Evolutionary conservation across 1,139 yeast species (phyloP).

Genomic region (Nakaseomyces nivariensis): DNA sequence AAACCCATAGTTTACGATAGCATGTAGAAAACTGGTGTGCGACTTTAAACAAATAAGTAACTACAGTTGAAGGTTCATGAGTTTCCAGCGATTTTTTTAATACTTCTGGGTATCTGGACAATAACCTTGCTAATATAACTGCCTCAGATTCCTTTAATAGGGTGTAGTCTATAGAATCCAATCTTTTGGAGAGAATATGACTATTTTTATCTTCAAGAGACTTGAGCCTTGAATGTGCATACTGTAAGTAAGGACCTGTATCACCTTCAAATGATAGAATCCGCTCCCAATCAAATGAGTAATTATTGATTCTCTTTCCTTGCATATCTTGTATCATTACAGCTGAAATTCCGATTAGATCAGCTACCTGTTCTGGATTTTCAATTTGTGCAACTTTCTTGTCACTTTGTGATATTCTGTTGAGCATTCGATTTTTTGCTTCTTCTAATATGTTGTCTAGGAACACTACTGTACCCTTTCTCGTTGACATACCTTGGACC

Average conservation of each 20-base stretch:
- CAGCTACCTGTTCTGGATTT: constrained; percentile 92
- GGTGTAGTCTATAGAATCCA: constrained; percentile 52
- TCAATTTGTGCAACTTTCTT: constrained; percentile 87
- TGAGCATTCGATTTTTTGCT: constrained; percentile 92
- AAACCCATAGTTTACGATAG: constrained; percentile 93
- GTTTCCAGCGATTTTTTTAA: constrained; percentile 75
- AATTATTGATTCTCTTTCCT: constrained; percentile 92
- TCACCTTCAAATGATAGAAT: constrained; percentile 98
- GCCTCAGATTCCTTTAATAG: constrained; percentile 73
- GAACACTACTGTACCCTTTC: constrained; percentile 97
- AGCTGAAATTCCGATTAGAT: constrained; percentile 90
- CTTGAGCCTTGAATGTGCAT: constrained; percentile 94
- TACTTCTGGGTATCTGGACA: constrained; percentile 91
- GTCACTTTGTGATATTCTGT: constrained; percentile 89
- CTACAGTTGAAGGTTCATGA: constrained; percentile 88
- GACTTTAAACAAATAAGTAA: constrained; percentile 87
- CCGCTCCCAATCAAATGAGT: constrained; percentile 96
- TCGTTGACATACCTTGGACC: constrained; percentile 98
- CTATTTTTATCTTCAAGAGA: constrained; percentile 77
- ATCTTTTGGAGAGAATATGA: constrained; percentile 32
- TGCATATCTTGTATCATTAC: constrained; percentile 99
- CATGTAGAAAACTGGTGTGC: constrained; percentile 95
- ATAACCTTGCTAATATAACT: constrained; percentile 56
- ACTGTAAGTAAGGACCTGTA: constrained; percentile 97
- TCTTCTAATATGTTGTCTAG: constrained; percentile 89